Percentiles rank a stretch among this genome's conserved stretches.
phyloP scores from a whole-genome alignment of 768 basidiomycete species.

The Boletellus ananiceps region DNA sequence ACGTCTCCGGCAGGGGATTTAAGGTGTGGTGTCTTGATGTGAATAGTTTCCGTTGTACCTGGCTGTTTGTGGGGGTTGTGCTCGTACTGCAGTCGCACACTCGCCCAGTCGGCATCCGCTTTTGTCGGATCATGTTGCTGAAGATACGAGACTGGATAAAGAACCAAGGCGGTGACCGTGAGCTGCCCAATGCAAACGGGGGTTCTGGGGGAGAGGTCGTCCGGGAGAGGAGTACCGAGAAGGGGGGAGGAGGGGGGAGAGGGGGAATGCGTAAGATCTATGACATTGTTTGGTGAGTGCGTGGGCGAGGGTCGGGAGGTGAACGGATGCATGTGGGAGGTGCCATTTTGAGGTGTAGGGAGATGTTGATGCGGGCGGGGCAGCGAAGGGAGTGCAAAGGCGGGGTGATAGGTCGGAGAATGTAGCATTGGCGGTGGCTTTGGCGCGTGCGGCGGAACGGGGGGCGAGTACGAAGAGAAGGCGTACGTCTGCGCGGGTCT shows the following conservation, averaged over 20 bases:
- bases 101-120: constrained; percentile 58
- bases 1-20: constrained; percentile 51
- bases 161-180: constrained; percentile 74
- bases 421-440: constrained; percentile 20
- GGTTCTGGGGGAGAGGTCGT: constrained; percentile 69
- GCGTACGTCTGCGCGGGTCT: constrained; percentile 36
- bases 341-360: constrained; percentile 21
- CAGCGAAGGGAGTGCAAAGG: constrained; percentile 44
- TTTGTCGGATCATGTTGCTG: constrained; percentile 37
- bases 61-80: constrained; percentile 49
- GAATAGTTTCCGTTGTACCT: constrained; percentile 63
- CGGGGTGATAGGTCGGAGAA: constrained; percentile 41
- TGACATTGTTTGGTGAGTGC: constrained; percentile 48
- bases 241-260: constrained; percentile 41
- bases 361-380: constrained; percentile 21
- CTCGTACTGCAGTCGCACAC: constrained; percentile 69
- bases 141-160: constrained; percentile 77
- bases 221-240: constrained; percentile 36
- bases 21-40: constrained; percentile 62
- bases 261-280: constrained; percentile 72
- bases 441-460: constrained; percentile 25
- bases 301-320: constrained; percentile 19
- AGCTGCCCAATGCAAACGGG: constrained; percentile 88
- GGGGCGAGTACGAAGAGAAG: constrained; percentile 21
- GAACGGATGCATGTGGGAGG: constrained; percentile 20